Percentiles rank a stretch among this genome's conserved stretches.
These are phyloP conservation scores for Hypoxylon sp. DNA, from an alignment of 2,329 filamentous ascomycete genomes.

Conservation along the genomic window DNA sequence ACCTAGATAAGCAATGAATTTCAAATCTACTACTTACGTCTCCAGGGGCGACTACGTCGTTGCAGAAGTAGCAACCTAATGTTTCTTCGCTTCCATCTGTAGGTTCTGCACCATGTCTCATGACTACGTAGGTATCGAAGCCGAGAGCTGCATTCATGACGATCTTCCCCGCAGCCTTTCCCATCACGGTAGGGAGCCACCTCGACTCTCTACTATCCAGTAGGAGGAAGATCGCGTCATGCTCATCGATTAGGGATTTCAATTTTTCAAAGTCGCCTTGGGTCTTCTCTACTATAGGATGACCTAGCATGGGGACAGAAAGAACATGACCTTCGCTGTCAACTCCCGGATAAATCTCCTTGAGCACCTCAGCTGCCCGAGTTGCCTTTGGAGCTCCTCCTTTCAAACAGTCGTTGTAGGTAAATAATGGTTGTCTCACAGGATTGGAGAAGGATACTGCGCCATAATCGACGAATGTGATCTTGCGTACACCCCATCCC, in stretches of 20 bases:
- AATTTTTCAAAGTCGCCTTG: slow-evolving; percentile 82
- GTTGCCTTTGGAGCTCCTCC: slow-evolving; percentile 88
- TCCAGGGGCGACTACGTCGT: slow-evolving; percentile 93
- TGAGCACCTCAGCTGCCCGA: slow-evolving; percentile 83
- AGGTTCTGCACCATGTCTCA: slow-evolving; percentile 87
- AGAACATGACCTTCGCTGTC: slow-evolving; percentile 84
- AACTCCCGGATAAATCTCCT: slow-evolving; percentile 91
- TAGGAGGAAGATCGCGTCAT: slow-evolving; percentile 94
- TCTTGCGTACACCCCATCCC: slow-evolving; percentile 95
- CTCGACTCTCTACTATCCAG: slow-evolving; percentile 96
- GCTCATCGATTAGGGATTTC: slow-evolving; percentile 80
- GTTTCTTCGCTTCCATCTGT: slow-evolving; percentile 71
- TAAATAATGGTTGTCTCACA: slow-evolving; percentile 92
- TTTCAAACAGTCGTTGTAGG: slow-evolving; percentile 87
- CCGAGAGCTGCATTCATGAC: slow-evolving; percentile 97
- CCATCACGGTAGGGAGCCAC: slow-evolving; percentile 97
- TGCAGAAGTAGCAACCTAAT: slow-evolving; percentile 98
- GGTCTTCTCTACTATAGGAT: slow-evolving; percentile 84
- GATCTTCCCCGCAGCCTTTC: slow-evolving; percentile 91
- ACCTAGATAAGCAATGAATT: slow-evolving; percentile 1
- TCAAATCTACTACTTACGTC: slow-evolving; percentile 74
- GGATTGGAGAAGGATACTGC: slow-evolving; percentile 96
- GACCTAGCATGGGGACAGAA: slow-evolving; percentile 94
- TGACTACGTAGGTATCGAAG: slow-evolving; percentile 97
- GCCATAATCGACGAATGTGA: slow-evolving; percentile 96